These are phyloP conservation scores for Trametes sanguinea DNA, from an alignment of 768 basidiomycete species.

Conservation along the genomic window DNA sequence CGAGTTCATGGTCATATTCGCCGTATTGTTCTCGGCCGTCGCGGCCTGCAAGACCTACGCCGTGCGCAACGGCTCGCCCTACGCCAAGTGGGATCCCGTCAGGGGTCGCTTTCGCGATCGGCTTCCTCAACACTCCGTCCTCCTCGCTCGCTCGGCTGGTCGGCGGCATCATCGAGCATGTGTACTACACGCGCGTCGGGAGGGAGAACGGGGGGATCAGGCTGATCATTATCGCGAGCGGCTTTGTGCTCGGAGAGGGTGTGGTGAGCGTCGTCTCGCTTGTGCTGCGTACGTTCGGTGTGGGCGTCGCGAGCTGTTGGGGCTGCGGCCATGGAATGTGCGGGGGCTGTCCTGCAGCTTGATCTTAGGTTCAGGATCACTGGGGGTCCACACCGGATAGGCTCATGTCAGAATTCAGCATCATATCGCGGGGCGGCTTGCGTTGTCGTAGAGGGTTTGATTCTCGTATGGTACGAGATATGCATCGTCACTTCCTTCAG, in stretches of 20 bases:
- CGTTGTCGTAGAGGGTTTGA: not conserved
- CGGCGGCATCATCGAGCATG: slow-evolving; percentile 81
- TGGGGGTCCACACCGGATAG: no score
- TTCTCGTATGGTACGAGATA: no score
- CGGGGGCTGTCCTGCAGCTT: slow-evolving; percentile 55
- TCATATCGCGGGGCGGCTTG: not conserved
- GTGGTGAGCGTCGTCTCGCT: slow-evolving; percentile 83
- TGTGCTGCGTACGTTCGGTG: slow-evolving; percentile 68
- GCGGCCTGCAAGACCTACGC: slow-evolving; percentile 69
- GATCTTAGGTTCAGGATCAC: not conserved
- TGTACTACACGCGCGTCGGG: slow-evolving; percentile 52
- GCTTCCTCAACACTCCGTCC: slow-evolving; percentile 93
- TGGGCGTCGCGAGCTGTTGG: slow-evolving; percentile 80
- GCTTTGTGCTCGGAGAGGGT: slow-evolving; percentile 95
- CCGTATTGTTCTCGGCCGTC: slow-evolving; percentile 64
- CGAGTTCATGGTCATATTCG: slow-evolving; percentile 80
- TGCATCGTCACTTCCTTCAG: no score
- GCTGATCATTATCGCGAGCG: slow-evolving; percentile 87
- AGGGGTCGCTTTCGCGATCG: slow-evolving; percentile 93
- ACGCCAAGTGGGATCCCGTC: slow-evolving; percentile 85
- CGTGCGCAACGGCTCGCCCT: slow-evolving; percentile 47
- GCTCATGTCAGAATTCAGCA: no score
- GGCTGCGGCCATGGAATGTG: slow-evolving; percentile 82
- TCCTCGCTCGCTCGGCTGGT: slow-evolving; percentile 91
- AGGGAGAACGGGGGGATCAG: slow-evolving; percentile 60